A percentile compares a stretch with the other conserved stretches of the same genome.
Conservation (phyloP, 169 alveolate genomes). For the Plasmodium fragile region DNA sequence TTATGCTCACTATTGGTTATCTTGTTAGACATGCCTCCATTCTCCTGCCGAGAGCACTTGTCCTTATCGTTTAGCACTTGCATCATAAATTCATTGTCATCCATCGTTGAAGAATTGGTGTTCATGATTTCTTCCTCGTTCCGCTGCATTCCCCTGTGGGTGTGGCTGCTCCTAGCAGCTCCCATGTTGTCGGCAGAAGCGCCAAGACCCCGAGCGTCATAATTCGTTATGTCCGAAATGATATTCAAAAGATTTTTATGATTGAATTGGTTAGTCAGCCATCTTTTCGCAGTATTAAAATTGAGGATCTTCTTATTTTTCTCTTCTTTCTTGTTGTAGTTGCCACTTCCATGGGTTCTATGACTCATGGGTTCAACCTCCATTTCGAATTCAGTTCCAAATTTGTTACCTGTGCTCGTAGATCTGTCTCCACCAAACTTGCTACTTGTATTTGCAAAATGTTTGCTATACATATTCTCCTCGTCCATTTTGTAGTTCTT, state of each 20-base stretch:
- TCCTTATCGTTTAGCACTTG: conserved; percentile 27
- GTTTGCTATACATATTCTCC: neutral
- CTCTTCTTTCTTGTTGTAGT: conserved; percentile 33
- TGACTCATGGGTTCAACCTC: neutral
- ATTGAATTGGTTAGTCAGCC: conserved; percentile 69
- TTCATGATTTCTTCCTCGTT: neutral
- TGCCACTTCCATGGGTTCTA: neutral
- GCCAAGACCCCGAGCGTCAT: neutral
- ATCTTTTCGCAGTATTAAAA: conserved; percentile 63
- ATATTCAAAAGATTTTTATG: conserved; percentile 65
- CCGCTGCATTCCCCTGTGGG: neutral
- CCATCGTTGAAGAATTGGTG: conserved; percentile 15
- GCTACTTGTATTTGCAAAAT: conserved; percentile 1
- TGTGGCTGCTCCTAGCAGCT: neutral
- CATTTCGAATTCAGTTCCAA: conserved; percentile 19
- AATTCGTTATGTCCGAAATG: conserved; percentile 70
- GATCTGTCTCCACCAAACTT: neutral
- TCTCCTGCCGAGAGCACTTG: neutral
- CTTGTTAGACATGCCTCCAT: neutral
- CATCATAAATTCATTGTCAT: conserved; percentile 28
- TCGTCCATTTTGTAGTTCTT: conserved; percentile 3
- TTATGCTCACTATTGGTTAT: neutral
- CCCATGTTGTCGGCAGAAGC: neutral
- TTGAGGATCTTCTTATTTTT: conserved; percentile 56
- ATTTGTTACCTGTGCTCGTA: neutral